Conservation (phyloP, 306 rosid species). For the Quercus alba region DNA sequence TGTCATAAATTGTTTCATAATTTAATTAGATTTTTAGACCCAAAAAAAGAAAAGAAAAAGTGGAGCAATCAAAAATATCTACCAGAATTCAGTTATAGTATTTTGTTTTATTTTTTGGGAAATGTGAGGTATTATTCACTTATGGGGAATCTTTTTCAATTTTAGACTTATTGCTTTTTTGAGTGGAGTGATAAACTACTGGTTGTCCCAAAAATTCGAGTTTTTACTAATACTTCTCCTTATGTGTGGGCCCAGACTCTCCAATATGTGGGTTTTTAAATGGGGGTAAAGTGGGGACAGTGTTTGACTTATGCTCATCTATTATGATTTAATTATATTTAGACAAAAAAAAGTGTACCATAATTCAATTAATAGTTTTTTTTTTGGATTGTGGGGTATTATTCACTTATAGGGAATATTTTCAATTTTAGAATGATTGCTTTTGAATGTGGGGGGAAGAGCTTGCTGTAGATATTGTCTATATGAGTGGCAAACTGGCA, state of each 20-base stretch:
- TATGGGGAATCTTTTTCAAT: not conserved
- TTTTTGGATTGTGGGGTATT: not conserved
- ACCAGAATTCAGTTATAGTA: not conserved
- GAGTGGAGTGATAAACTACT: too few species aligned
- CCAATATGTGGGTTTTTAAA: too few species aligned
- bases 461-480: not conserved
- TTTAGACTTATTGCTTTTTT: not conserved
- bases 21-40: not conserved
- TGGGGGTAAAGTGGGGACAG: too few species aligned
- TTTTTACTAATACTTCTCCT: too few species aligned
- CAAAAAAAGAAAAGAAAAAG: not conserved
- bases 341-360: not conserved
- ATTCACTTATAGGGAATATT: too few species aligned
- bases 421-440: not conserved
- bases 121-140: too few species aligned
- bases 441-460: not conserved
- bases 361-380: not conserved
- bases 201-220: fast-evolving
- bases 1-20: not conserved
- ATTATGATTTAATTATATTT: too few species aligned
- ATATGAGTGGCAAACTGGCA: not conserved
- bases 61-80: not conserved
- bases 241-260: fast-evolving
- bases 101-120: not conserved
- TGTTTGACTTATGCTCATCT: too few species aligned